Evolutionary conservation across 2,329 filamentous ascomycete species (phyloP).

Genomic region (Penicillium sp.): DNA sequence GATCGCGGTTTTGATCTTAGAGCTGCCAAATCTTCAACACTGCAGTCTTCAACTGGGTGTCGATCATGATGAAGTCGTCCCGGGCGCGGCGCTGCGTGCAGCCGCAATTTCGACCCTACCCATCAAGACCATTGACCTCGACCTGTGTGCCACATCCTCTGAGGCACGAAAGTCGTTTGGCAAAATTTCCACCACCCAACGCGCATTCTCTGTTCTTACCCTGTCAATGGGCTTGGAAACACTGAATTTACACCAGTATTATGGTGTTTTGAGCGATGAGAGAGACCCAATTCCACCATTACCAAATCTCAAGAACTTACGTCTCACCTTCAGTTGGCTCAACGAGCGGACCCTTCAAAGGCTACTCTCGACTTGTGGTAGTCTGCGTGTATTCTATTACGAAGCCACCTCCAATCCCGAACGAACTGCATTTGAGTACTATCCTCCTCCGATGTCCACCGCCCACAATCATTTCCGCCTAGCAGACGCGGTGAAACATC

Average conservation of each 20-base stretch:
- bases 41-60: constrained; percentile 14
- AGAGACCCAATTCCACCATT: constrained; percentile 7
- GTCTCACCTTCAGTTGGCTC: constrained; percentile 13
- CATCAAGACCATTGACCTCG: no score
- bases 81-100: background rate
- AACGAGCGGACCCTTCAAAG: constrained; percentile 8
- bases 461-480: background rate
- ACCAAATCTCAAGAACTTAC: constrained; percentile 12
- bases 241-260: constrained; percentile 17
- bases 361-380: constrained; percentile 3
- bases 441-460: no score
- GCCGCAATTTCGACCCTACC: background rate
- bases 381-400: constrained; percentile 13
- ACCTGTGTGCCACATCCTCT: no score
- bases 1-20: constrained; percentile 11
- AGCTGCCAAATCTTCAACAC: constrained; percentile 16
- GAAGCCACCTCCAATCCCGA: background rate
- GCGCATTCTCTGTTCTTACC: background rate
- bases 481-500: background rate
- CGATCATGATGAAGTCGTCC: background rate
- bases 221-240: constrained; percentile 9
- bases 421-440: no score
- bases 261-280: background rate
- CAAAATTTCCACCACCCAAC: background rate
- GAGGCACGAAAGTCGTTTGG: no score